phyloP scores from a whole-genome alignment of 306 rosid genomes.

The Dicorynia guianensis region DNA sequence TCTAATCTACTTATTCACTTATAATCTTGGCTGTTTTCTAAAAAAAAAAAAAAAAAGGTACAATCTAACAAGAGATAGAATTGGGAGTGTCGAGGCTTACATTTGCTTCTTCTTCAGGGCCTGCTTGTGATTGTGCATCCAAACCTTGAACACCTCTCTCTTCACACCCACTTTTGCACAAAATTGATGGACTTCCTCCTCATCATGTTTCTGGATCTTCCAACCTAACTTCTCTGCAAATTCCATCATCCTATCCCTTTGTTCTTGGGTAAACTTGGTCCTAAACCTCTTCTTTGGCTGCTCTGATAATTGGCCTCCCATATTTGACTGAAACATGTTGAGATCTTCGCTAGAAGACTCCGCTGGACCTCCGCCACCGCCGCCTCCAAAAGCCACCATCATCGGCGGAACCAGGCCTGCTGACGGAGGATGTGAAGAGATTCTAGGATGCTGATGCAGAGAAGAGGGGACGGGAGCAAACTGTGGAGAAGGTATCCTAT shows the following conservation, averaged over 20 bases:
- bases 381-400: slow-evolving; percentile 84
- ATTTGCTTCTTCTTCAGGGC: slow-evolving; percentile 73
- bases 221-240: slow-evolving; percentile 86
- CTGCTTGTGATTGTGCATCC: slow-evolving; percentile 98
- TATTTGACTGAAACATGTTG: slow-evolving; percentile 54
- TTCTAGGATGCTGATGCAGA: slow-evolving; percentile 34
- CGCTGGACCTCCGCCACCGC: slow-evolving; percentile 50
- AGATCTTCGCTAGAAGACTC: slow-evolving; percentile 94
- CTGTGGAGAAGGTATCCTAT: slow-evolving; percentile 33
- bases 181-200: slow-evolving; percentile 83
- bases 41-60: slow-evolving; percentile 5
- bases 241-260: slow-evolving; percentile 87
- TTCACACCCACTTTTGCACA: slow-evolving; percentile 75
- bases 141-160: slow-evolving; percentile 87
- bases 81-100: slow-evolving; percentile 48
- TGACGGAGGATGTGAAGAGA: slow-evolving; percentile 30
- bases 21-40: not conserved
- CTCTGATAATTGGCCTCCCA: slow-evolving; percentile 39
- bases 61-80: not conserved
- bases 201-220: slow-evolving; percentile 94
- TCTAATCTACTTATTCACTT: slow-evolving; percentile 45
- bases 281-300: slow-evolving; percentile 72
- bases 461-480: slow-evolving; percentile 41
- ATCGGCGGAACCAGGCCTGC: slow-evolving; percentile 56
- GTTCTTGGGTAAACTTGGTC: slow-evolving; percentile 78